A percentile compares a stretch with the other conserved stretches of the same genome.
phyloP scores from a whole-genome alignment of 2,329 filamentous ascomycete species.

The Phoma herbarum region DNA sequence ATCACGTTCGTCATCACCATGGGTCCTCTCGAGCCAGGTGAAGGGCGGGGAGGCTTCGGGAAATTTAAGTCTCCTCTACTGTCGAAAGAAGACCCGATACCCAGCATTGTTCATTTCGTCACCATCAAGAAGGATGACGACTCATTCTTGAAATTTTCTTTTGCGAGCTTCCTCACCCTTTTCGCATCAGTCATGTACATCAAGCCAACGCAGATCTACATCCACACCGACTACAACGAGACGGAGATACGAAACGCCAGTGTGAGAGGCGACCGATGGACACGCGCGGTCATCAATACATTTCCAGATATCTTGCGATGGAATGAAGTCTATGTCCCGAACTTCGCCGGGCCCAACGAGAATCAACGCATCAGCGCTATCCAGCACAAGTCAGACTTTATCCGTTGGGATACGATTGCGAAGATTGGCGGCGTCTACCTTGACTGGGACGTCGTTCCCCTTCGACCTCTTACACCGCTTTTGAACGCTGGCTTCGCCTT shows the following conservation, averaged over 20 bases:
- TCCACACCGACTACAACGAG: constrained; percentile 35
- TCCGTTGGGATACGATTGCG: not conserved
- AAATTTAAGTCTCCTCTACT: not conserved
- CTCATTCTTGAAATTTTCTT: constrained; percentile 21
- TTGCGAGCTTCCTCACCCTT: constrained; percentile 26
- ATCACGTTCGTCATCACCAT: constrained; percentile 8
- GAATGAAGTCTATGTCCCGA: not conserved
- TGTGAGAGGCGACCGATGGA: constrained; percentile 21
- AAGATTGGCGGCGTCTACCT: not conserved
- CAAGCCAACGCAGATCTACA: constrained; percentile 28
- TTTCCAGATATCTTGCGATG: constrained; percentile 17
- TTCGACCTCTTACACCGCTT: not conserved
- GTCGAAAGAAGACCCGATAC: constrained; percentile 16
- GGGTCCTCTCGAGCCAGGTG: constrained; percentile 3
- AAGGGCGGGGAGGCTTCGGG: constrained; percentile 3
- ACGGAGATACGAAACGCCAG: constrained; percentile 24
- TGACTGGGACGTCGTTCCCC: not conserved
- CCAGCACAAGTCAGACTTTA: not conserved
- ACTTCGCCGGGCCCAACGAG: not conserved
- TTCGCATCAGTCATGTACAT: constrained; percentile 28
- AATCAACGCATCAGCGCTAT: not conserved
- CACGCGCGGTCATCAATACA: constrained; percentile 28
- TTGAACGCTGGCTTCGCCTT: not conserved
- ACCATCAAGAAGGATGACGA: constrained; percentile 26
- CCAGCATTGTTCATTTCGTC: constrained; percentile 32